Conservation (phyloP, 371 early-diverging fungal genomes). For the Mortierella sp. region DNA sequence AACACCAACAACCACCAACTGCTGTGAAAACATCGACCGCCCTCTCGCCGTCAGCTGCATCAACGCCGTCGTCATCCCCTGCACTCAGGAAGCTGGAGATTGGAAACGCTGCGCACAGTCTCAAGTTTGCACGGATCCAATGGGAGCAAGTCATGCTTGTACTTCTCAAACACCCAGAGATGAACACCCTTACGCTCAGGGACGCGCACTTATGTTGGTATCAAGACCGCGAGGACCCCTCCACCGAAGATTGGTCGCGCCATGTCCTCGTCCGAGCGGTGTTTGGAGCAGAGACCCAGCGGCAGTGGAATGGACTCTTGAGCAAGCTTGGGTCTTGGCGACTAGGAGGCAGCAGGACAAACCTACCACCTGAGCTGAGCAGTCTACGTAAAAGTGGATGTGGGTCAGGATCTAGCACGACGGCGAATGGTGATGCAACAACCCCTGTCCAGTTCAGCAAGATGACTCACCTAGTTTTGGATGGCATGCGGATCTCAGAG, state of each 20-base stretch:
- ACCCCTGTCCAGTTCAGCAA: conserved; percentile 11
- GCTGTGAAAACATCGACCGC: not conserved
- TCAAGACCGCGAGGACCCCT: not conserved
- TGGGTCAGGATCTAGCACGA: not conserved
- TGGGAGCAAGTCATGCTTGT: conserved; percentile 22
- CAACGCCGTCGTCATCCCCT: not conserved
- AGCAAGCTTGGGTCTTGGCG: conserved; percentile 11
- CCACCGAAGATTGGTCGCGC: not conserved
- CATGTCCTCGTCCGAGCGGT: not conserved
- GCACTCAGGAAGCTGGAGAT: conserved; percentile 18
- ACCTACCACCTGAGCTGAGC: not conserved
- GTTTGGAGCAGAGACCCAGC: conserved; percentile 13
- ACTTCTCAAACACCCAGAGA: conserved; percentile 13
- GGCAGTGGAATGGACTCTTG: conserved; percentile 8
- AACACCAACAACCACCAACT: not conserved
- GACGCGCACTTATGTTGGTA: not conserved
- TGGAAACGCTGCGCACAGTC: conserved; percentile 7
- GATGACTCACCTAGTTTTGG: conserved; percentile 21
- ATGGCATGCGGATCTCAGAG: conserved; percentile 18
- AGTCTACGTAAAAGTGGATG: not conserved
- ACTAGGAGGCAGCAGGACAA: not conserved
- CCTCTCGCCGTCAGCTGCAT: not conserved
- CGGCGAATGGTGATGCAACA: not conserved
- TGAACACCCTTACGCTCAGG: conserved; percentile 12
- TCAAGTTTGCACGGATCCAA: conserved; percentile 7